Conservation (phyloP, 306 rosid genomes). For the Dalbergia cultrata region DNA sequence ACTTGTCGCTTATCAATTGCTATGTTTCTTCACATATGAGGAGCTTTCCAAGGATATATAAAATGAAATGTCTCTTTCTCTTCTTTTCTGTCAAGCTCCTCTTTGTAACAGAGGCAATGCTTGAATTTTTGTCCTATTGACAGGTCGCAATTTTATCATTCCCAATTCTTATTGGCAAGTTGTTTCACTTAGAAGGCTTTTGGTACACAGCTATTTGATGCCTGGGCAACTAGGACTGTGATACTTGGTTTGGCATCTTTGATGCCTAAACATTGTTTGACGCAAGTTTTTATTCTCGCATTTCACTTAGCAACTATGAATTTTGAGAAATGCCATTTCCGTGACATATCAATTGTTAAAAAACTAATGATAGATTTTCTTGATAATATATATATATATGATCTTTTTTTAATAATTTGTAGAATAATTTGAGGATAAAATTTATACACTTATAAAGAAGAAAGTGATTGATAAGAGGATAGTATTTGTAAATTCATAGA, state of each 20-base stretch:
- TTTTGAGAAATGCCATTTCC: not conserved
- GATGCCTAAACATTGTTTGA: not conserved
- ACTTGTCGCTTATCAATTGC: not conserved
- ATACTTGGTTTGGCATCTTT: conserved; percentile 21
- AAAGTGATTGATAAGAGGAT: not conserved
- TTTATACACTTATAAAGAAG: not conserved
- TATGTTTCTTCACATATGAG: not conserved
- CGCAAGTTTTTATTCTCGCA: not conserved
- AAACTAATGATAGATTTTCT: too few species aligned
- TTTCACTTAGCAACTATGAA: conserved; percentile 11
- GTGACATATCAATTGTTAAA: not conserved
- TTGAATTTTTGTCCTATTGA: not conserved
- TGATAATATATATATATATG: not conserved
- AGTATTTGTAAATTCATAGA: conserved; percentile 9
- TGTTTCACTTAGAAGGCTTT: conserved; percentile 3
- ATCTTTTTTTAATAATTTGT: not conserved
- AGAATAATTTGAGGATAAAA: not conserved
- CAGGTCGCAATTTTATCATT: not conserved
- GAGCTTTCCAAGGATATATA: not conserved
- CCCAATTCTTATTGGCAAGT: not conserved
- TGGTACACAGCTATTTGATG: conserved; percentile 21
- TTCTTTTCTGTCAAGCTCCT: not conserved
- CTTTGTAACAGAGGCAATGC: not conserved
- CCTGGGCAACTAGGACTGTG: not conserved
- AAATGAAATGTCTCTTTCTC: conserved; percentile 25